Percentiles rank a stretch among this genome's conserved stretches.
phyloP scores from a whole-genome alignment of 164 flowering plant genomes.

The Sedum album region DNA sequence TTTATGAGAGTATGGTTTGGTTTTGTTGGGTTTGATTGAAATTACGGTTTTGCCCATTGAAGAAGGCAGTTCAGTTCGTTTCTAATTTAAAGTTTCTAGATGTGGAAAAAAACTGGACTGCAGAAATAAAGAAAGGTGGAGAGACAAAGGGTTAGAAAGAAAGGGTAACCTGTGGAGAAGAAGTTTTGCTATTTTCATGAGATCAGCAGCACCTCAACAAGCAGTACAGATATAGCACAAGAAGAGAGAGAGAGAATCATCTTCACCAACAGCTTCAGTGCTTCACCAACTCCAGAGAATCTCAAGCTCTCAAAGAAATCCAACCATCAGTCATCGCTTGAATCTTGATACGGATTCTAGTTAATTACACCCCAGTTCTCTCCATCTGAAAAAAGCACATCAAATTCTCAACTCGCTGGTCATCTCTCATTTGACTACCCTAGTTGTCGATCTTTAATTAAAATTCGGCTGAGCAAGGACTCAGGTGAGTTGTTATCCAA shows the following conservation, averaged over 20 bases:
- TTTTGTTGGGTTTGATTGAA: neutral
- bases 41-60: neutral
- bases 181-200: neutral
- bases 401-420: no score
- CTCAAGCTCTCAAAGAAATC: neutral
- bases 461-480: neutral
- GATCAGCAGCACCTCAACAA: neutral
- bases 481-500: neutral
- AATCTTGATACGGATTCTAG: neutral
- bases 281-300: no score
- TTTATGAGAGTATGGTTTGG: neutral
- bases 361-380: no score
- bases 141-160: no score
- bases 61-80: neutral
- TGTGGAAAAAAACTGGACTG: neutral
- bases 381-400: no score
- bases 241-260: neutral
- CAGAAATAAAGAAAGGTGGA: slow-evolving; percentile 1
- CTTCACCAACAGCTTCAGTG: neutral
- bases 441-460: neutral
- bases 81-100: slow-evolving; percentile 3
- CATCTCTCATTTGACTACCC: no score
- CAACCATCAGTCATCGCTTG: neutral
- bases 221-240: neutral
- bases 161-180: slow-evolving; percentile 2